Evolutionary conservation across 1,139 yeast genomes (phyloP).

Genomic region (Geotrichum aggregatum): DNA sequence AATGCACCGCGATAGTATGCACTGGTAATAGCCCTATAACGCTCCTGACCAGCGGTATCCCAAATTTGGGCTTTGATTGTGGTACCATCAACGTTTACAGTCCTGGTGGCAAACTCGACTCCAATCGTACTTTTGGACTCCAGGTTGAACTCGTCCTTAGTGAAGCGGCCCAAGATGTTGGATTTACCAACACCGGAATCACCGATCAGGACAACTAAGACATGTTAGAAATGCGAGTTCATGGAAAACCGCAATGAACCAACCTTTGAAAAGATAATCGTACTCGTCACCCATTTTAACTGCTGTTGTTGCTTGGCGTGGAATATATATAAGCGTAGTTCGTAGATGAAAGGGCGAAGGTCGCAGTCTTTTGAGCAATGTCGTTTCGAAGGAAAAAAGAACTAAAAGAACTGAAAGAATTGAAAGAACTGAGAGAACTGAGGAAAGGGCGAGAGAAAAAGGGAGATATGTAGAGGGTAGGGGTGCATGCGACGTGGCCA

Average conservation of each 20-base stretch:
- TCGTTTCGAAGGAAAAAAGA: not conserved
- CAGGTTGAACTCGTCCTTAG: conserved; percentile 90
- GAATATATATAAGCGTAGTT: too few species aligned
- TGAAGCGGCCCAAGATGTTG: conserved; percentile 85
- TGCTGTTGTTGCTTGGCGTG: too few species aligned
- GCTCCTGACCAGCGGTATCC: conserved; percentile 99
- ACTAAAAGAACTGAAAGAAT: too few species aligned
- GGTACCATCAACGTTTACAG: conserved; percentile 90
- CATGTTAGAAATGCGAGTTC: not conserved
- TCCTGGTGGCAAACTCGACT: conserved; percentile 95
- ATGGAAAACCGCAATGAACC: conserved; percentile 28
- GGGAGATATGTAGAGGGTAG: not conserved
- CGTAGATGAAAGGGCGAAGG: too few species aligned
- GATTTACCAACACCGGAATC: conserved; percentile 98
- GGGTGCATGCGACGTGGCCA: conserved; percentile 6
- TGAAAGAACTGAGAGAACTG: too few species aligned
- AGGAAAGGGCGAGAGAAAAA: not conserved
- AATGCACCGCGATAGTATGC: conserved; percentile 98
- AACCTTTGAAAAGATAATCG: conserved; percentile 87
- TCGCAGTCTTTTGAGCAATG: not conserved
- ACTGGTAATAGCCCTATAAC: conserved; percentile 95
- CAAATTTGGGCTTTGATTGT: conserved; percentile 96
- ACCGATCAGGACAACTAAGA: conserved; percentile 81
- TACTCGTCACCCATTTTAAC: conserved; percentile 59
- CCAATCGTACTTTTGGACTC: conserved; percentile 96